Evolutionary conservation across 805 yeast genomes (phyloP).

Genomic region (Saccharomycopsis capsularis): DNA sequence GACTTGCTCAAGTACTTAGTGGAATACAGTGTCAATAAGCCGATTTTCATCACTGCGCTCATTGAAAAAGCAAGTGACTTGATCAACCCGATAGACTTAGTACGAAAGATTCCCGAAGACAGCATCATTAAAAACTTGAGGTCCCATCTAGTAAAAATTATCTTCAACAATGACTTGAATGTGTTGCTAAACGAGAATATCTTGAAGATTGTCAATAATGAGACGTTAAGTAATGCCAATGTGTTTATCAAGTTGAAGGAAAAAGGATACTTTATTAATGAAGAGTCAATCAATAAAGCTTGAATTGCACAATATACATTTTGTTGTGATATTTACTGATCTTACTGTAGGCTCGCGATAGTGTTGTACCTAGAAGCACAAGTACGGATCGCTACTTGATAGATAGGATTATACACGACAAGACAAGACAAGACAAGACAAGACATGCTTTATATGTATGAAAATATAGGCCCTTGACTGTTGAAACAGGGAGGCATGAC

Average conservation of each 20-base stretch:
- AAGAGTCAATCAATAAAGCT: too few species aligned
- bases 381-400: too few species aligned
- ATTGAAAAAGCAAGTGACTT: constrained; percentile 61
- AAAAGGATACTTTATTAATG: constrained; percentile 31
- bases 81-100: constrained; percentile 62
- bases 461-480: too few species aligned
- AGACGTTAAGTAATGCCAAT: constrained; percentile 36
- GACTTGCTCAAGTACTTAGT: constrained; percentile 80
- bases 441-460: too few species aligned
- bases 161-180: constrained; percentile 54
- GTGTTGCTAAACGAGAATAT: constrained; percentile 49
- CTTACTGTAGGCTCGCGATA: too few species aligned
- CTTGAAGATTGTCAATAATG: constrained; percentile 45
- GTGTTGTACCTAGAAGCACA: too few species aligned
- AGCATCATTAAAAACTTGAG: constrained; percentile 61
- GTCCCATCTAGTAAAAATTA: constrained; percentile 51
- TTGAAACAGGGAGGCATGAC: too few species aligned
- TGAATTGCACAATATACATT: too few species aligned
- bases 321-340: too few species aligned
- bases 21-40: constrained; percentile 61
- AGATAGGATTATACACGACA: too few species aligned
- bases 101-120: constrained; percentile 55
- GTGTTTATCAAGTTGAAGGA: constrained; percentile 27
- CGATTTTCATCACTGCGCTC: constrained; percentile 69
- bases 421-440: too few species aligned